A percentile compares a stretch with the other conserved stretches of the same genome.
phyloP scores from a whole-genome alignment of 805 yeast species.

The Diddensiella santjacobensis region DNA sequence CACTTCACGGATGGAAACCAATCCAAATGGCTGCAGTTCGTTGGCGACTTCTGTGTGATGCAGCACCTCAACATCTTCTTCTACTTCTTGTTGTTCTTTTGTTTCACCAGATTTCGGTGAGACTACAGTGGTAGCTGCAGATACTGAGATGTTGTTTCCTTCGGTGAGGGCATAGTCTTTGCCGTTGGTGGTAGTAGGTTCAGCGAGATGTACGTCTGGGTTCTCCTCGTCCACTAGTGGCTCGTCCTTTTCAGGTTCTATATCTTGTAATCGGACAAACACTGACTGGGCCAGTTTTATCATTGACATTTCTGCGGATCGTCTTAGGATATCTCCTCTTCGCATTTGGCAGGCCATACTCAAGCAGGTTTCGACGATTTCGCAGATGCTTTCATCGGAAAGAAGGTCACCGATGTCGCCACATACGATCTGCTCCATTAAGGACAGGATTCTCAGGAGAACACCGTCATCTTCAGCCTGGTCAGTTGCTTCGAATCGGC shows the following conservation, averaged over 20 bases:
- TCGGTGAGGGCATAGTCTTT: conserved; percentile 9
- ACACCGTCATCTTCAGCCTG: conserved; percentile 91
- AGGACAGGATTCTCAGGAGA: conserved; percentile 70
- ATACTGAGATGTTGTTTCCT: conserved; percentile 11
- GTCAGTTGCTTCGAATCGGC: conserved; percentile 93
- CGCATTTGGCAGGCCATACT: conserved; percentile 89
- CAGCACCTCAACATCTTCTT: background rate
- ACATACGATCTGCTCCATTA: conserved; percentile 63
- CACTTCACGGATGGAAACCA: conserved; percentile 72
- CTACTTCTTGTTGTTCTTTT: background rate
- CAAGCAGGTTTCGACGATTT: conserved; percentile 85
- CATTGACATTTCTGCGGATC: conserved; percentile 84
- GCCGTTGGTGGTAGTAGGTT: conserved; percentile 36
- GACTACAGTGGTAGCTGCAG: conserved; percentile 10
- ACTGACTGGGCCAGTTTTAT: conserved; percentile 63
- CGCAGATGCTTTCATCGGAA: conserved; percentile 79
- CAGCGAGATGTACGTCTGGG: conserved; percentile 49
- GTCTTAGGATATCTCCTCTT: conserved; percentile 82
- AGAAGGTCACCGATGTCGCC: conserved; percentile 64
- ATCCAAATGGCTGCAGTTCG: conserved; percentile 50
- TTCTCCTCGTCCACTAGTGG: conserved; percentile 47
- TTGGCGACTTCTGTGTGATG: conserved; percentile 22
- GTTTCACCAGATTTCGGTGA: conserved; percentile 8
- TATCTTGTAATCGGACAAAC: conserved; percentile 54
- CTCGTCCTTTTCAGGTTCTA: conserved; percentile 45